These are phyloP conservation scores for Vinca major DNA, from an alignment of 305 asterid genomes.

Conservation along the genomic window DNA sequence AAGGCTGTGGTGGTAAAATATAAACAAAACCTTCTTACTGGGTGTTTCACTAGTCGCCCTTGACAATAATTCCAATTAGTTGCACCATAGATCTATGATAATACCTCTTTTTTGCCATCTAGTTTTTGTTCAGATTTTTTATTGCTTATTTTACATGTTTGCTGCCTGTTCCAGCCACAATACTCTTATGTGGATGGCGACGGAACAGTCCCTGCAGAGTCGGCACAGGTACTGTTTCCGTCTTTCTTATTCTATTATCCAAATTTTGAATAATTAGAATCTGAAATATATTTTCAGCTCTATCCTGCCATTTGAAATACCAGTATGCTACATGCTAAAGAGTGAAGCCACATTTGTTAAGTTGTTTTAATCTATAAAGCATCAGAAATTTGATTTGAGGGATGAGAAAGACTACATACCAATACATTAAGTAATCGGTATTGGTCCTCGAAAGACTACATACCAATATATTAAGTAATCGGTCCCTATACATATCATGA, in stretches of 20 bases:
- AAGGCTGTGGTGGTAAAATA: not conserved
- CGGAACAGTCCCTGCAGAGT: slow-evolving; percentile 93
- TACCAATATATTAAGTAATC: no score
- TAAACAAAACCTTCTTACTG: no score
- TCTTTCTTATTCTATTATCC: not conserved
- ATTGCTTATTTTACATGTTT: not conserved
- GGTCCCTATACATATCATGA: no score
- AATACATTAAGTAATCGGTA: no score
- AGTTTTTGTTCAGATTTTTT: not conserved
- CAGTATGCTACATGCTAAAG: not conserved
- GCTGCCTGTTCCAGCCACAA: slow-evolving; percentile 49
- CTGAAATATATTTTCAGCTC: not conserved
- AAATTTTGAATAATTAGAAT: no score
- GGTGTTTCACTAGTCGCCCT: not conserved
- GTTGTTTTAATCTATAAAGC: not conserved
- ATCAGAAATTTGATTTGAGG: not conserved
- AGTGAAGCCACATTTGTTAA: not conserved
- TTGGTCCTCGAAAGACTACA: no score
- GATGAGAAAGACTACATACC: no score
- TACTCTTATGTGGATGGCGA: slow-evolving; percentile 80
- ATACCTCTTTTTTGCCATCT: not conserved
- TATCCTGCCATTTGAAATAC: not conserved
- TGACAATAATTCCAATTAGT: not conserved
- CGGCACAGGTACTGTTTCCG: slow-evolving; percentile 50
- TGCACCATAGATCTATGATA: not conserved